A percentile compares a stretch with the other conserved stretches of the same genome.
These are phyloP conservation scores for Spirogloea muscicola DNA, from an alignment of 139 green algal species.

Conservation along the genomic window DNA sequence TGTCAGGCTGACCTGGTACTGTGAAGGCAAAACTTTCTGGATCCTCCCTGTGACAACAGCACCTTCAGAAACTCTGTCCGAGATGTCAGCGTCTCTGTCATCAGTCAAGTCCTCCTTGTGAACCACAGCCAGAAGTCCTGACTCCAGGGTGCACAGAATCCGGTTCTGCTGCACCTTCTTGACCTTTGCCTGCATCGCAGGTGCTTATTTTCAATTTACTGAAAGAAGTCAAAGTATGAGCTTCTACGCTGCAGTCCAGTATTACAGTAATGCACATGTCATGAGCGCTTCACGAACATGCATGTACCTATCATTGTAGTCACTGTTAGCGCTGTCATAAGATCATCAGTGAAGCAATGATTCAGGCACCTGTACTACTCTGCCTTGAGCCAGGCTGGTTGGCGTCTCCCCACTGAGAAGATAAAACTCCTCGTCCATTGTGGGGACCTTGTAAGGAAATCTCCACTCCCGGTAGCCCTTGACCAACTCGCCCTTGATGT, in stretches of 20 bases:
- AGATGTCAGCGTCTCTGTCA: slow-evolving; percentile 11
- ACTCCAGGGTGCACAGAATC: slow-evolving; percentile 37
- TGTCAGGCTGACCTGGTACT: slow-evolving; percentile 34
- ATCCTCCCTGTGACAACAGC: slow-evolving; percentile 24
- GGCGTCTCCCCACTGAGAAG: slow-evolving; percentile 37
- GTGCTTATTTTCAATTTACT: too few species aligned
- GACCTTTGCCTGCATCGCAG: slow-evolving; percentile 33
- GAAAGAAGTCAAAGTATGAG: too few species aligned
- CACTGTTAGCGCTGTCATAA: too few species aligned
- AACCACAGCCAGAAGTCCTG: slow-evolving; percentile 22
- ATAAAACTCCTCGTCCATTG: slow-evolving; percentile 32
- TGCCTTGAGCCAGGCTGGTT: slow-evolving; percentile 17
- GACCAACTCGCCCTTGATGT: slow-evolving; percentile 40
- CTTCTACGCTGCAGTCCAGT: too few species aligned
- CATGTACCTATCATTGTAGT: too few species aligned
- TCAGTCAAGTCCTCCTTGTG: slow-evolving; percentile 32
- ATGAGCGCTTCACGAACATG: too few species aligned
- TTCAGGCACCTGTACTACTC: too few species aligned
- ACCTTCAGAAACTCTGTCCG: neutral
- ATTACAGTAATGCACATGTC: too few species aligned
- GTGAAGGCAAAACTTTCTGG: slow-evolving; percentile 15
- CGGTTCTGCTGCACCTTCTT: neutral
- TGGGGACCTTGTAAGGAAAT: slow-evolving; percentile 8
- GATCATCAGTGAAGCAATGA: too few species aligned
- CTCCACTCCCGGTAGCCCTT: slow-evolving; percentile 29